Conservation (phyloP, 2,329 filamentous ascomycete species). For the Cladosporium halotolerans region DNA sequence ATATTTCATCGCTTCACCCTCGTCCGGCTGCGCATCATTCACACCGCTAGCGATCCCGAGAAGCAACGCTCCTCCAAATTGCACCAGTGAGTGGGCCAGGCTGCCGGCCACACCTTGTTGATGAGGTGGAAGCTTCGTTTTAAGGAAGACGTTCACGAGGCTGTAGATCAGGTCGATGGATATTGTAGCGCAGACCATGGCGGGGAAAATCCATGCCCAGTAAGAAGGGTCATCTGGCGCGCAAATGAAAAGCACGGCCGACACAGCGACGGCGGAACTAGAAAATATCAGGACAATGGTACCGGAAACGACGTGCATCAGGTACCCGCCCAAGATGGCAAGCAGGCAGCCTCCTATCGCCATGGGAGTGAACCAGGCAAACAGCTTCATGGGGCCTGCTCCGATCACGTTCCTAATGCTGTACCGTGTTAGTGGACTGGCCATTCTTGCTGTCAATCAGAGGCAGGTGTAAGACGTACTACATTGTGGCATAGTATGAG, state of each 20-base stretch:
- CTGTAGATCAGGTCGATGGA: conserved; percentile 72
- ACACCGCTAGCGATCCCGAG: conserved; percentile 64
- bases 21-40: conserved; percentile 41
- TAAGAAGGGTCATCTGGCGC: conserved; percentile 52
- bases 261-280: conserved; percentile 51
- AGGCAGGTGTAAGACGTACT: conserved; percentile 41
- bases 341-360: conserved; percentile 62
- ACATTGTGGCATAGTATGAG: conserved; percentile 63
- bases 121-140: conserved; percentile 59
- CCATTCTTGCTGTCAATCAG: background rate
- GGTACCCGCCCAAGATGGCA: conserved; percentile 54
- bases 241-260: conserved; percentile 57
- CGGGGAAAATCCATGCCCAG: conserved; percentile 69
- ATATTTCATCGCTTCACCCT: conserved; percentile 50
- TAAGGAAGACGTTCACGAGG: conserved; percentile 67
- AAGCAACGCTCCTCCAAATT: conserved; percentile 66
- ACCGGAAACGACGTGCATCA: conserved; percentile 61
- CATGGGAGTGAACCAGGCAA: conserved; percentile 64
- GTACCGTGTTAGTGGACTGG: background rate
- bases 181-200: conserved; percentile 63
- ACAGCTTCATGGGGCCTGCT: conserved; percentile 55
- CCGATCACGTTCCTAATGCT: conserved; percentile 57
- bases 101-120: conserved; percentile 67
- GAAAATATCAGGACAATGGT: conserved; percentile 58
- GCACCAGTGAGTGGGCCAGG: conserved; percentile 63